These are phyloP conservation scores for Starmerella stigmatis DNA, from an alignment of 805 yeast species.

Conservation along the genomic window DNA sequence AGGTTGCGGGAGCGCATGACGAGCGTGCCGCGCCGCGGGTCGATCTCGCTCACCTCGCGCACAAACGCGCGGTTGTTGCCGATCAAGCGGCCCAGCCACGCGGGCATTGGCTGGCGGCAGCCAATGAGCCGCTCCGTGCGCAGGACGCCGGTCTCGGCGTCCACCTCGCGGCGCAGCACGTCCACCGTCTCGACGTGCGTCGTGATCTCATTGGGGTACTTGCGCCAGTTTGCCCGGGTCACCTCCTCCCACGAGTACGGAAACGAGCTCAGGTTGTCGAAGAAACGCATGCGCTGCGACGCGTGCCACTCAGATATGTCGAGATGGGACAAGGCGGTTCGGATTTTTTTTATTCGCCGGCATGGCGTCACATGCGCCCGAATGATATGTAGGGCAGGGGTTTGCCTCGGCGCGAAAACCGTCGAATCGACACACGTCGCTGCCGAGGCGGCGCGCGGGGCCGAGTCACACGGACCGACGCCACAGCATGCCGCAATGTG, in stretches of 20 bases:
- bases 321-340: background rate
- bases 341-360: conserved; percentile 7
- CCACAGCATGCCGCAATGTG: too few species aligned
- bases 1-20: conserved; percentile 78
- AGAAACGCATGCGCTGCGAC: conserved; percentile 55
- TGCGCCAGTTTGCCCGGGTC: conserved; percentile 92
- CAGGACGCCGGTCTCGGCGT: conserved; percentile 42
- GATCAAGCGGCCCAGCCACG: conserved; percentile 61
- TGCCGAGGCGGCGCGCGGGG: too few species aligned
- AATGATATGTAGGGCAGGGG: too few species aligned
- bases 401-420: too few species aligned
- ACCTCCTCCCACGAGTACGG: conserved; percentile 88
- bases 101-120: conserved; percentile 76
- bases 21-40: conserved; percentile 50
- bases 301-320: background rate
- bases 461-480: too few species aligned
- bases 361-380: conserved; percentile 2
- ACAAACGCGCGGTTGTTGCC: conserved; percentile 73
- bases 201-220: conserved; percentile 89
- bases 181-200: conserved; percentile 93
- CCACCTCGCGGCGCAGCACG: conserved; percentile 62
- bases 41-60: conserved; percentile 80
- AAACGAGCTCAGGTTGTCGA: conserved; percentile 58
- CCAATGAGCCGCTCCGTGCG: conserved; percentile 81
- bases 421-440: too few species aligned